Base-by-base conservation (phyloP, 164 flowering plant species). In the Liquidambar formosana region DNA sequence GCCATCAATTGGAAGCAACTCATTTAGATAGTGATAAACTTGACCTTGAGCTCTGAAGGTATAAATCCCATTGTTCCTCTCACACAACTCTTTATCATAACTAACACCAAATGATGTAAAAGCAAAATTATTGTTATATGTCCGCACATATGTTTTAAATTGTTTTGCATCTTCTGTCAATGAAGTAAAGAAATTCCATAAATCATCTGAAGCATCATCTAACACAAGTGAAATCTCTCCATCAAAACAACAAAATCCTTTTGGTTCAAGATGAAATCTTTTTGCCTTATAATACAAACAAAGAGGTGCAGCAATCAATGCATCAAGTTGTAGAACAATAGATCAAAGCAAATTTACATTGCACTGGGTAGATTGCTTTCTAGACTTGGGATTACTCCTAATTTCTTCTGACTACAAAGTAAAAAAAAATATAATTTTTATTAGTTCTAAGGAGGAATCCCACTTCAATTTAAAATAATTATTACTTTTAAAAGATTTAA, bases 41-140 rank as follows among this genome's bases (percentile, higher is more conserved):
- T 57, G 14, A 0, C 63, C 63, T 13, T 61, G 47, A 15, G 12
- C 63, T n/a, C 28, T 8, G 14, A 61, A 61, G 5, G 63, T 61
- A 10, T 61, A 38, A 1, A 61, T 61, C 8, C 63, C 63, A 12
- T 61, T 61, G 22, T 61, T 61, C n/a, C 63, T 33, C 14, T 28
- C 9, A 14, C 6, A 28, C 4, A 61, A 19, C 1, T 33, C 45
- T 41, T 33, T 41, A 14, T 61, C 63, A 61, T 23, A 61, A 8
- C 12, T 33, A 1, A 41, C 63, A 10, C 63, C 63, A 33, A 57
- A 57, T n/a, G 61, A 57, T 14, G 61, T 57, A 14, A 57, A 57
- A 25, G 33, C 38, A 27, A 57, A 25, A 13, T 15, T 1, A 27
- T 25, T 57, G 16, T 57, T 57, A 57, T 57, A 57, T 1, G 61